Percentiles rank a stretch among this genome's conserved stretches.
These are phyloP conservation scores for Aegle marmelos DNA, from an alignment of 345 rosid species.

Conservation along the genomic window DNA sequence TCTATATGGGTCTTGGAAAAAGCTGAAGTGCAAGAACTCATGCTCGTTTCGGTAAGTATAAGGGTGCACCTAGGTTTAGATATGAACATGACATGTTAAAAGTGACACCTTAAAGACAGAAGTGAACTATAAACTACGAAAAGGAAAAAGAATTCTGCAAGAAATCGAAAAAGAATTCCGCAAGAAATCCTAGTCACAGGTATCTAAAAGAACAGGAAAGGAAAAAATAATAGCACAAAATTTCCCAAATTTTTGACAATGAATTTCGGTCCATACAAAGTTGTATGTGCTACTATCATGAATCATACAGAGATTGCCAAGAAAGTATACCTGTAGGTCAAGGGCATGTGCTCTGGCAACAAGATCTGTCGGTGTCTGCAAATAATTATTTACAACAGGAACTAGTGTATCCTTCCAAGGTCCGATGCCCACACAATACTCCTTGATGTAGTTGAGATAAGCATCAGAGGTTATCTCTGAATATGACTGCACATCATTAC, in stretches of 20 bases:
- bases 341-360: conserved; percentile 79
- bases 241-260: background rate
- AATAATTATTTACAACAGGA: conserved; percentile 56
- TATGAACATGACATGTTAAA: background rate
- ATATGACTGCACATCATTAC: conserved; percentile 59
- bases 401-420: conserved; percentile 97
- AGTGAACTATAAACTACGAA: background rate
- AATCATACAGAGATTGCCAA: background rate
- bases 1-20: conserved; percentile 64
- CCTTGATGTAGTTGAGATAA: conserved; percentile 70
- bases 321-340: conserved; percentile 61
- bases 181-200: background rate
- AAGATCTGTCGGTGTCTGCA: conserved; percentile 75
- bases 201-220: background rate
- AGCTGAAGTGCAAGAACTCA: conserved; percentile 51
- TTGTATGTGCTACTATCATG: background rate
- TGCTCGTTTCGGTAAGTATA: conserved; percentile 83
- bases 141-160: too few relatives aligned
- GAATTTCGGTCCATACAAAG: background rate
- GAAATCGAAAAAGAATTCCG: background rate
- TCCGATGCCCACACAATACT: conserved; percentile 90
- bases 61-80: conserved; percentile 68
- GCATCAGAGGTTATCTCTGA: conserved; percentile 79
- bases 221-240: background rate
- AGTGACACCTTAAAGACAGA: background rate